These are phyloP conservation scores for Avena eriantha DNA, from an alignment of 176 grass and related monocot genomes.

Conservation along the genomic window DNA sequence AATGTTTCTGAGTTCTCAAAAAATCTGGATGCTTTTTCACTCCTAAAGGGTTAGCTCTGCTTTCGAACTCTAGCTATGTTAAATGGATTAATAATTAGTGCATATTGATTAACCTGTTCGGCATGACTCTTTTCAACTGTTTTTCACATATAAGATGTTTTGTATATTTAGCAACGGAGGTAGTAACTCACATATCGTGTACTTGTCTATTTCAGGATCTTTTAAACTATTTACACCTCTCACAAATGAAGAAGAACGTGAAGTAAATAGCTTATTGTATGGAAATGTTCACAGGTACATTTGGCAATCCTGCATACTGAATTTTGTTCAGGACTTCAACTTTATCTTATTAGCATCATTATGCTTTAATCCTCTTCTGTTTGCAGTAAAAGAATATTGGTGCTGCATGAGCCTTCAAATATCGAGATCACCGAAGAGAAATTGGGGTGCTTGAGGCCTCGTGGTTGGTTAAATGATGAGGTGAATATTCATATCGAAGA, in stretches of 20 bases:
- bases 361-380: constrained; percentile 18
- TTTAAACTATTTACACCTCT: constrained; percentile 59
- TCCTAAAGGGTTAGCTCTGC: not conserved
- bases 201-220: constrained; percentile 58
- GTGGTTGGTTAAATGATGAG: constrained; percentile 84
- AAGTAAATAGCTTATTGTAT: constrained; percentile 54
- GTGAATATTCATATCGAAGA: constrained; percentile 44
- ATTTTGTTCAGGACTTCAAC: constrained; percentile 25
- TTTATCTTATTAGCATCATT: constrained; percentile 16
- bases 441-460: constrained; percentile 61
- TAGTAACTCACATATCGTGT: not conserved
- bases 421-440: constrained; percentile 70
- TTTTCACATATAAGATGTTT: not conserved
- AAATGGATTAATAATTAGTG: not conserved
- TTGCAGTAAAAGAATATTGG: constrained; percentile 58
- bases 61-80: not conserved
- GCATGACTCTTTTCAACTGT: not conserved
- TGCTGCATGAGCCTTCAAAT: constrained; percentile 65
- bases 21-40: not conserved
- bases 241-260: constrained; percentile 63
- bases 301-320: not conserved
- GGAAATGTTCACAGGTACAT: constrained; percentile 47
- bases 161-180: too few relatives aligned
- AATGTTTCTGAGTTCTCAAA: not conserved
- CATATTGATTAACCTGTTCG: not conserved